Base-by-base conservation (phyloP, 2,329 filamentous ascomycete genomes). In the Hirsutella thompsonii region DNA sequence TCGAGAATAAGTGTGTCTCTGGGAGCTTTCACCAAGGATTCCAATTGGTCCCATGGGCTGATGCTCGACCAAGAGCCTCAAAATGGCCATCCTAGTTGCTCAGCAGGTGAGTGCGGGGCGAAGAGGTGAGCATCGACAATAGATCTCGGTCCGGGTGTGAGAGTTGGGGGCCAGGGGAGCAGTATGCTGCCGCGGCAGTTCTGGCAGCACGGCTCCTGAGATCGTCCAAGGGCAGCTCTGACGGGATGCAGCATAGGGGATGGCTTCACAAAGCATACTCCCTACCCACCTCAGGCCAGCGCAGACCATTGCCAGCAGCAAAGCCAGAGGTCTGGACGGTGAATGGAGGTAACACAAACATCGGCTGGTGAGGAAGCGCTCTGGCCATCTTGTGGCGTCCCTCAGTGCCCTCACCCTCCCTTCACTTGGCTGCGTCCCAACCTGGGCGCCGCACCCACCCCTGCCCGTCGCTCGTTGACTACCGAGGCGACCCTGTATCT, bases 331-430 rank as follows among this genome's bases (percentile, higher is more conserved):
- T n/a, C 14, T 5, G 14, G n/a, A 16, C 20, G 19, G 26, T 34
- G 18, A 34, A 34, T 18, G 29, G 28, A 46, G 44, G 39, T 41
- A 8, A 30, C 39, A 41, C 39, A 23, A 14, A 13, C 21, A 23
- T 41, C 39, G 39, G 21, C 39, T 34, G 30, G 38, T 34, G 38
- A 34, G 38, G 36, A 41, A 11, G 18, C 23, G 34, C 20, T 37
- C 23, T 32, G 30, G 38, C 38, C 30, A 16, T 16, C 20, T n/a
- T 14, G 20, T 37, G 34, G 34, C 14, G 34, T 30, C 18, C 19
- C 33, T 32, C 39, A 2, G 8, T 18, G 33, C 23, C 16, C 32
- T 32, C 39, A 2, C 13, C 18, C 39, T 26, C 16, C 32, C 30
- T 32, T n/a, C 5, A 34, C 8, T 34, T 18, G 29, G 29, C 29